These are phyloP conservation scores for Fusarium chaquense DNA, from an alignment of 2,329 filamentous ascomycete species.

Conservation along the genomic window DNA sequence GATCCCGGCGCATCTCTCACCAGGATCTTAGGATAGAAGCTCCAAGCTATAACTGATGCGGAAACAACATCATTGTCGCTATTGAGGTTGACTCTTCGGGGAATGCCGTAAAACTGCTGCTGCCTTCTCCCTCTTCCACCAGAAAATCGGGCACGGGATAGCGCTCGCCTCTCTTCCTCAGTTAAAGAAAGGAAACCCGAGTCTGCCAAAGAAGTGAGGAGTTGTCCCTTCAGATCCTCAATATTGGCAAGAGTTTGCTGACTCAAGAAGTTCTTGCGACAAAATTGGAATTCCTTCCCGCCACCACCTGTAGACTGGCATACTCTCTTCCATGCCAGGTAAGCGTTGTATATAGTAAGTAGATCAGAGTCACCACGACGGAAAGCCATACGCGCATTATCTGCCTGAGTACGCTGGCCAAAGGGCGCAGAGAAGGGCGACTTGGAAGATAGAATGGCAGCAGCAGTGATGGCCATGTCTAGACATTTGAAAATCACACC, in stretches of 20 bases:
- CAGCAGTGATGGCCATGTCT: slow-evolving; percentile 90
- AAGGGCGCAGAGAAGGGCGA: slow-evolving; percentile 92
- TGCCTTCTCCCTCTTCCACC: slow-evolving; percentile 67
- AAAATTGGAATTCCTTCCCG: slow-evolving; percentile 87
- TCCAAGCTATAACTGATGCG: slow-evolving; percentile 88
- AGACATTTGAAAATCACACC: slow-evolving; percentile 90
- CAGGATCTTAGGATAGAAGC: slow-evolving; percentile 94
- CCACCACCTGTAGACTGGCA: slow-evolving; percentile 73
- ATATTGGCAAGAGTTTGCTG: slow-evolving; percentile 91
- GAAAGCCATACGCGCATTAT: slow-evolving; percentile 82
- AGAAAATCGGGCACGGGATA: slow-evolving; percentile 75
- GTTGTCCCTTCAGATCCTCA: slow-evolving; percentile 93
- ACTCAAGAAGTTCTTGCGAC: slow-evolving; percentile 92
- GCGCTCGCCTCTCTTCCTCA: slow-evolving; percentile 74
- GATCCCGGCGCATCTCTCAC: slow-evolving; percentile 75
- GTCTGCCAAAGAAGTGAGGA: slow-evolving; percentile 86
- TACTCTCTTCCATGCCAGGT: slow-evolving; percentile 86
- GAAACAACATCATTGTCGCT: slow-evolving; percentile 84
- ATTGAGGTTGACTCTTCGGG: slow-evolving; percentile 78
- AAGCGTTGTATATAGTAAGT: slow-evolving; percentile 93
- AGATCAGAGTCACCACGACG: slow-evolving; percentile 90
- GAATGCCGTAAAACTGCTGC: slow-evolving; percentile 84
- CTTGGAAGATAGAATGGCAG: slow-evolving; percentile 93
- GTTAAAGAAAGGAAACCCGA: slow-evolving; percentile 84
- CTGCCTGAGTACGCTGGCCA: slow-evolving; percentile 83